Percentiles rank a stretch among this genome's conserved stretches.
phyloP scores from a whole-genome alignment of 148 eudicot genomes.

The Fagopyrum tataricum region DNA sequence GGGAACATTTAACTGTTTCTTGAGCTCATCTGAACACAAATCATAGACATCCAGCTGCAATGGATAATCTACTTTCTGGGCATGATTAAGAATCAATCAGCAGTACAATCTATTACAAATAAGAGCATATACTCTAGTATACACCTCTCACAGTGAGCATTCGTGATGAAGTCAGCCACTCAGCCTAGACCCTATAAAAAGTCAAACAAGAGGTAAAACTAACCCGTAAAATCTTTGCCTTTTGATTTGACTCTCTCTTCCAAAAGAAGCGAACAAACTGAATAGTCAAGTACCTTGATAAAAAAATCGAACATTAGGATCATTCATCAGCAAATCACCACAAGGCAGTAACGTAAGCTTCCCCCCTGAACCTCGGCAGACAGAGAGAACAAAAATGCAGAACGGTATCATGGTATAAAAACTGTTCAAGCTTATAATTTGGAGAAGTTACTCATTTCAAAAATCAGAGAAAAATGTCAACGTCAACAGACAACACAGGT shows the following conservation, averaged over 20 bases:
- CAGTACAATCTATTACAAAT: background rate
- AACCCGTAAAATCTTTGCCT: conserved; percentile 98
- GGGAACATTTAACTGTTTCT: conserved; percentile 72
- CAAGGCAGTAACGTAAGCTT: background rate
- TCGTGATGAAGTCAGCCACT: background rate
- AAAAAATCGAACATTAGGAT: background rate
- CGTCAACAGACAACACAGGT: background rate
- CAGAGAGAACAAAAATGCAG: background rate
- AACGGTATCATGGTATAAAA: background rate
- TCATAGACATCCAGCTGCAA: conserved; percentile 86
- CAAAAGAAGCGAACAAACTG: conserved; percentile 98
- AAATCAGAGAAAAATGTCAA: background rate
- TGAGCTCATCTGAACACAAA: conserved; percentile 87
- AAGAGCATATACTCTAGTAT: background rate
- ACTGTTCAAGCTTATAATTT: no score
- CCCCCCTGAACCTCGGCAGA: background rate
- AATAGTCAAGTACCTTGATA: conserved; percentile 79
- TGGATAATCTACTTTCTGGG: conserved; percentile 98
- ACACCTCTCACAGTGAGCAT: background rate
- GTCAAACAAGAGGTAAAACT: conserved; percentile 8
- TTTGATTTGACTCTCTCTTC: conserved; percentile 98
- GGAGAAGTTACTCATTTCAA: no score
- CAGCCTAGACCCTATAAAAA: background rate
- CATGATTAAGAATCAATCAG: background rate
- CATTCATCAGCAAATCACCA: background rate